Evolutionary conservation across 805 yeast species (phyloP).

Genomic region (Candida chilensis): DNA sequence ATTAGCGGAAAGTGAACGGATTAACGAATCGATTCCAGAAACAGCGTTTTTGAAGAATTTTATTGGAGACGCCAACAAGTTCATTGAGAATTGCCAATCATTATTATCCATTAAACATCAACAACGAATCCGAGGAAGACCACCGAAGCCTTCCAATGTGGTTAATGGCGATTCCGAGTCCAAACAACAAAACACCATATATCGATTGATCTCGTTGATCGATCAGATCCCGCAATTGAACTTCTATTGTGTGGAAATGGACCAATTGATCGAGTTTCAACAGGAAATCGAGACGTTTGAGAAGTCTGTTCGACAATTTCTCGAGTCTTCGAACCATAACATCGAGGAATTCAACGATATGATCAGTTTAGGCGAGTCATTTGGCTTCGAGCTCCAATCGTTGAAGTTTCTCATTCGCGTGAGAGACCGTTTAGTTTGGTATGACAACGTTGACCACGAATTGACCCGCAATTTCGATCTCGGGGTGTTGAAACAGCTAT

Average conservation of each 20-base stretch:
- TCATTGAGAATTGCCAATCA: constrained; percentile 47
- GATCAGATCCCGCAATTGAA: constrained; percentile 38
- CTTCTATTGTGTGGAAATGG: constrained; percentile 50
- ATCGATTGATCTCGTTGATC: constrained; percentile 25
- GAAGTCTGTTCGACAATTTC: constrained; percentile 28
- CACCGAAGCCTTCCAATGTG: too few relatives aligned
- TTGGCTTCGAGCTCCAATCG: constrained; percentile 49
- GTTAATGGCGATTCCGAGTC: too few relatives aligned
- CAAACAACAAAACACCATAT: constrained; percentile 1
- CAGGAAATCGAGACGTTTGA: constrained; percentile 45
- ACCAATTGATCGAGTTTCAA: constrained; percentile 44
- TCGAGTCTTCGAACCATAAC: constrained; percentile 18
- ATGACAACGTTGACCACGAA: constrained; percentile 16
- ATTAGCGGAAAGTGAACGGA: constrained; percentile 47
- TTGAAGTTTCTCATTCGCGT: constrained; percentile 23
- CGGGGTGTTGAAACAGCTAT: constrained; percentile 16
- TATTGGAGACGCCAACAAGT: constrained; percentile 34
- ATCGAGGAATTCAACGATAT: constrained; percentile 41
- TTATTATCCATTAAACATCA: constrained; percentile 43
- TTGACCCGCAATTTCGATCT: constrained; percentile 23
- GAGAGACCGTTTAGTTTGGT: constrained; percentile 24
- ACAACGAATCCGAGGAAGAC: constrained; percentile 26
- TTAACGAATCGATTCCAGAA: constrained; percentile 27
- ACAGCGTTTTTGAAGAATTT: constrained; percentile 26
- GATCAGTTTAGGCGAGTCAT: constrained; percentile 47